These are phyloP conservation scores for Evansstolkia leycettana DNA, from an alignment of 495 filamentous ascomycete genomes.

Conservation along the genomic window DNA sequence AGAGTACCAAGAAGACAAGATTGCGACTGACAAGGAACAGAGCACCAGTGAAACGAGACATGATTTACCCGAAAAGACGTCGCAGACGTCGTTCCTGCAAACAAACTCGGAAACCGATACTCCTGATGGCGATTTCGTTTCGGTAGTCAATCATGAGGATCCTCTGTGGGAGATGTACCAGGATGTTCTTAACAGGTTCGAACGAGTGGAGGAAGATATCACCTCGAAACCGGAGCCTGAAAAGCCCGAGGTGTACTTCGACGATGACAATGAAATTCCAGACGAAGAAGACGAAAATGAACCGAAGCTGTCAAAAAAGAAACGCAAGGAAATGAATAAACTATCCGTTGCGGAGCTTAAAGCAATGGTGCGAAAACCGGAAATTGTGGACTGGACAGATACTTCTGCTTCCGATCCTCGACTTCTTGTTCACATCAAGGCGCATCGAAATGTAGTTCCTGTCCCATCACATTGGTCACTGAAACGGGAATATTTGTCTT, in stretches of 20 bases:
- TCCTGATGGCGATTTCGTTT: conserved; percentile 17
- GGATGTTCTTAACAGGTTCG: conserved; percentile 64
- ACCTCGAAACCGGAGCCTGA: conserved; percentile 53
- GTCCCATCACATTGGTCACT: conserved; percentile 90
- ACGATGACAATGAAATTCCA: conserved; percentile 79
- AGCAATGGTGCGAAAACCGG: conserved; percentile 78
- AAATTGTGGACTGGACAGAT: conserved; percentile 96
- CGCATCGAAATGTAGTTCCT: conserved; percentile 88
- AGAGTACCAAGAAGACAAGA: too few species aligned
- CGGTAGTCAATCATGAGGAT: conserved; percentile 49
- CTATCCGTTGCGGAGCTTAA: conserved; percentile 92
- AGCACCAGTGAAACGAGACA: too few species aligned
- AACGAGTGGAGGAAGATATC: conserved; percentile 44
- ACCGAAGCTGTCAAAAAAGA: conserved; percentile 80
- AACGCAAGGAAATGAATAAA: conserved; percentile 79
- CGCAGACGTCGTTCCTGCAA: not conserved
- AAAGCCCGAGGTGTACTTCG: conserved; percentile 78
- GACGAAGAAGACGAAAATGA: conserved; percentile 62
- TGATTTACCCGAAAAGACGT: too few species aligned
- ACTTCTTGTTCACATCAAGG: conserved; percentile 86
- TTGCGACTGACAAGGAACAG: too few species aligned
- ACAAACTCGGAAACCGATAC: conserved; percentile 13
- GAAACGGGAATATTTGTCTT: conserved; percentile 93
- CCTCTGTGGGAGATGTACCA: conserved; percentile 76
- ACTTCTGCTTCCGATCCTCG: conserved; percentile 84